Base-by-base conservation (phyloP, 148 eudicot species). In the Silene uniflora region DNA sequence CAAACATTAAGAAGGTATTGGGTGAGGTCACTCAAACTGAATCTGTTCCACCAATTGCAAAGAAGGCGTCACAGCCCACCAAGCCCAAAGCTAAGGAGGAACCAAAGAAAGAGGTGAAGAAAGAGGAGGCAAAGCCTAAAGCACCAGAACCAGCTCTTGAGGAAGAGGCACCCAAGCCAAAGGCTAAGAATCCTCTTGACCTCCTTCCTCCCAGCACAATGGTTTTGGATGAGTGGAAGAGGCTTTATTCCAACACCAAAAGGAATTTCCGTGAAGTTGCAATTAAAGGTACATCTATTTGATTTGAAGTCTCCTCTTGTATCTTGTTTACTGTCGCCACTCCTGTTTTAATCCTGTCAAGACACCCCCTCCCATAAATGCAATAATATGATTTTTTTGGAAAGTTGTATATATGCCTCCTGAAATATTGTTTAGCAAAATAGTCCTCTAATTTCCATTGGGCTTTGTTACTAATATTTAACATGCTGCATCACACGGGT, bases 201-300 rank as follows among this genome's bases (percentile, higher is more conserved):
- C 84, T 88, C 16, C 87, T 91, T 76, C 94, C 97, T 39, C 97
- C 94, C 3, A 91, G 97, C 54, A 84, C 79, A 83, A 91, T 91
- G 97, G 44, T 91, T 67, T 81, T 91, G n/a, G 97, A 91, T 86
- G 97, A 91, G 1, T 91, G 97, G 97, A 91, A 91, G 84, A 86
- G 97, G 80, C 89, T 91, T 0, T 91, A 91, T 81, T 91, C 97
- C 5, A 91, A 91, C 83, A 91, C 97, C 65, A 90, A 90, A 73
- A 81, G 86, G 72, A 90, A 91, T 75, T 91, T 91, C 92, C 94
- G 94, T 78, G 97, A 91, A 81, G 92, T 91, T 77, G 93, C 97
- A 55, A 85, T 91, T 46, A 86, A 87, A 85, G 97, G 97, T 91
- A 82, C 18, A 9, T 52, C 17, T 52, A 39, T 39, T 6, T 39